phyloP scores from a whole-genome alignment of 306 rosid genomes.

The Quercus agrifolia region DNA sequence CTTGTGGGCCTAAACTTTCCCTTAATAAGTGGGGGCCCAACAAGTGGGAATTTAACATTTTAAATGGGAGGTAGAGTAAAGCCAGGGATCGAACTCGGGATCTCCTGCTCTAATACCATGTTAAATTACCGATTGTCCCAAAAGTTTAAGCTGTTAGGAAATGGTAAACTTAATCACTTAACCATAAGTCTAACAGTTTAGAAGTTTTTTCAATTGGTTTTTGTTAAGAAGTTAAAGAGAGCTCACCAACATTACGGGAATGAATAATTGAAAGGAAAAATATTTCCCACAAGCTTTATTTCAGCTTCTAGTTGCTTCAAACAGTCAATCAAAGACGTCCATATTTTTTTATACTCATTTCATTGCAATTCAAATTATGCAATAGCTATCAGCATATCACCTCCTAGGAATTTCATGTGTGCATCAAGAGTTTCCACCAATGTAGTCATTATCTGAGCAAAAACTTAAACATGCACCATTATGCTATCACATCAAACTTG shows the following conservation, averaged over 20 bases:
- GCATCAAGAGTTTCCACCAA: neutral
- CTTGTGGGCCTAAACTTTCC: too few species aligned
- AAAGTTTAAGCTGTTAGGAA: too few species aligned
- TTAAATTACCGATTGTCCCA: too few species aligned
- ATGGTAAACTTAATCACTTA: too few species aligned
- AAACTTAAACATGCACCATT: neutral
- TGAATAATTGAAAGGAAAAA: neutral
- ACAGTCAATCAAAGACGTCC: neutral
- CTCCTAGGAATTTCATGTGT: neutral
- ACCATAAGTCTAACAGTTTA: too few species aligned
- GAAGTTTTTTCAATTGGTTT: neutral
- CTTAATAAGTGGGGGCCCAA: too few species aligned
- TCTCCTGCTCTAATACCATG: too few species aligned
- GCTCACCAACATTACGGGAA: neutral
- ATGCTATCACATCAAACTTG: neutral
- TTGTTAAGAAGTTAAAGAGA: neutral
- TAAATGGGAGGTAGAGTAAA: too few species aligned
- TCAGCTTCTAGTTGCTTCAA: neutral
- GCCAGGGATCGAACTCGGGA: too few species aligned
- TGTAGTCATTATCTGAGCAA: neutral
- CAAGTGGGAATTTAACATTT: too few species aligned
- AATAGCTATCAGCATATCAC: neutral
- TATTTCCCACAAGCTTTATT: neutral
- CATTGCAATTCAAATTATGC: neutral
- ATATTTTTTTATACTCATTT: neutral